phyloP scores from a whole-genome alignment of 352 stramenopile genomes.

The Phytopythium vexans region DNA sequence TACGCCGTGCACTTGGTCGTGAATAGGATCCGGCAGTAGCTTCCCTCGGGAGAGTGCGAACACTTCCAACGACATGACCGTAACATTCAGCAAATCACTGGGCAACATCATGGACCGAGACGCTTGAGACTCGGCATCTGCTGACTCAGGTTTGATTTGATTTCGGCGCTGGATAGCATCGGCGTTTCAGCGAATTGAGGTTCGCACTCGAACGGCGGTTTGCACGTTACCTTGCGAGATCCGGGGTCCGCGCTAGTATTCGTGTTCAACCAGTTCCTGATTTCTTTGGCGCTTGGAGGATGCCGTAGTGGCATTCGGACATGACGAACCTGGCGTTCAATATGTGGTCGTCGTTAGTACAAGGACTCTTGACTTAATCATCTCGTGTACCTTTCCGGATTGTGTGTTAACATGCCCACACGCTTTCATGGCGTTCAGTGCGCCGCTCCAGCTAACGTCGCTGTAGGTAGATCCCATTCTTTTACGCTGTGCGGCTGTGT shows the following conservation, averaged over 20 bases:
- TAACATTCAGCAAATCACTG: slow-evolving; percentile 62
- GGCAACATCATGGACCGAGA: slow-evolving; percentile 7
- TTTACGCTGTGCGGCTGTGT: slow-evolving; percentile 27
- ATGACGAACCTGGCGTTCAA: slow-evolving; percentile 18
- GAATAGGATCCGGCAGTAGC: slow-evolving; percentile 68
- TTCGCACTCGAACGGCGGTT: too few relatives aligned
- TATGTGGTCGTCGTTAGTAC: background rate
- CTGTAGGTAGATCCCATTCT: slow-evolving; percentile 6
- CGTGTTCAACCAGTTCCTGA: slow-evolving; percentile 32
- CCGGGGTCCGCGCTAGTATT: slow-evolving; percentile 3
- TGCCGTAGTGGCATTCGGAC: slow-evolving; percentile 36
- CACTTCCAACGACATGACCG: slow-evolving; percentile 76
- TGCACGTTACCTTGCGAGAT: slow-evolving; percentile 18
- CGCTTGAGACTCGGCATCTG: slow-evolving; percentile 1
- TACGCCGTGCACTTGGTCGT: slow-evolving; percentile 60
- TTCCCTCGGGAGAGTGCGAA: slow-evolving; percentile 48
- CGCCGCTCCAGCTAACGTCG: background rate
- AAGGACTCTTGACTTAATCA: background rate
- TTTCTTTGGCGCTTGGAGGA: slow-evolving; percentile 24
- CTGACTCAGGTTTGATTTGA: background rate
- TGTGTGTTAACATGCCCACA: too few relatives aligned
- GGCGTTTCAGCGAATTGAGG: too few relatives aligned
- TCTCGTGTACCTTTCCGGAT: too few relatives aligned
- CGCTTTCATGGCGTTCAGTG: background rate
- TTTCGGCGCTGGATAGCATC: background rate